Conservation (phyloP, 805 yeast genomes). For the Wickerhamiella occidentalis region DNA sequence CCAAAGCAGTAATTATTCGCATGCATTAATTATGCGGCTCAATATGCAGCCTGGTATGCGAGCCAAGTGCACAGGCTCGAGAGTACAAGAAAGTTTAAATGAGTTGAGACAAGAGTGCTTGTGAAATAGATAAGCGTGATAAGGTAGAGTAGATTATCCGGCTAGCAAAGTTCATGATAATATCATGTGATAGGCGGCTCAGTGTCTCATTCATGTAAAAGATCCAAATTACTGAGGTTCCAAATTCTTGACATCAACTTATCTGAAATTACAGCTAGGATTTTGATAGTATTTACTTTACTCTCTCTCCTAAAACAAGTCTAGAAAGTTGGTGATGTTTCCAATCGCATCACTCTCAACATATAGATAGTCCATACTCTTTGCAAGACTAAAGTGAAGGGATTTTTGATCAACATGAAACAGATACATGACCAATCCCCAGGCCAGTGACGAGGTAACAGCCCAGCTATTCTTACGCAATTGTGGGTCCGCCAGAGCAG, state of each 20-base stretch:
- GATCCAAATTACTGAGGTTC: too few relatives aligned
- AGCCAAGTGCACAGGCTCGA: neutral
- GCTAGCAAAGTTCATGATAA: too few relatives aligned
- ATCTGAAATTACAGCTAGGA: too few relatives aligned
- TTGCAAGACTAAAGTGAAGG: slow-evolving; percentile 52
- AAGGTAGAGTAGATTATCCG: too few relatives aligned
- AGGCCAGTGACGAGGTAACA: slow-evolving; percentile 46
- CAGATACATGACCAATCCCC: slow-evolving; percentile 66
- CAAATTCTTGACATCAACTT: too few relatives aligned
- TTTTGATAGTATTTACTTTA: too few relatives aligned
- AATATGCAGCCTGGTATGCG: too few relatives aligned
- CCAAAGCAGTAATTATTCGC: neutral
- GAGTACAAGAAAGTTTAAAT: neutral
- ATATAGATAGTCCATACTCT: slow-evolving; percentile 60
- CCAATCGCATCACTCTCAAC: slow-evolving; percentile 32
- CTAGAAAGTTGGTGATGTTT: slow-evolving; percentile 10
- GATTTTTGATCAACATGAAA: slow-evolving; percentile 50
- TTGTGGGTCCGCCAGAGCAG: slow-evolving; percentile 10
- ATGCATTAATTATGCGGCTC: neutral
- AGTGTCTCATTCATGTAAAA: too few relatives aligned
- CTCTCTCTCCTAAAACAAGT: slow-evolving; percentile 2
- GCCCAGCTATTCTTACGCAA: slow-evolving; percentile 39
- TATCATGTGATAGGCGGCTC: too few relatives aligned
- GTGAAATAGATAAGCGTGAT: neutral
- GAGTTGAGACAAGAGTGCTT: neutral